Evolutionary conservation across 352 stramenopile genomes (phyloP).

Genomic region (Phytopythium oedochilum): DNA sequence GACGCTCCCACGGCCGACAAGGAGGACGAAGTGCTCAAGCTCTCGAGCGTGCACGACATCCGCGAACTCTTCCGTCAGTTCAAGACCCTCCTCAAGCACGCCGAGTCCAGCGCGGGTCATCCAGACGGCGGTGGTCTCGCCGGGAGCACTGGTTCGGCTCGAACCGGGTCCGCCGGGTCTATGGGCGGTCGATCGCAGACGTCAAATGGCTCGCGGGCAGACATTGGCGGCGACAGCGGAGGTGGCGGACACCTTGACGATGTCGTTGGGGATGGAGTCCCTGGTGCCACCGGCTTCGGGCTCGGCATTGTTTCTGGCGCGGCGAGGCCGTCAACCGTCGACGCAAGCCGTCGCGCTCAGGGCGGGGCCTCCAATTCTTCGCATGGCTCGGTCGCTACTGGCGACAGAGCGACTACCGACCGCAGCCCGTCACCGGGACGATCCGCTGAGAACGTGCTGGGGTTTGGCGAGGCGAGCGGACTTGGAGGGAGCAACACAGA

Average conservation of each 20-base stretch:
- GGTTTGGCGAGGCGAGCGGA: background rate
- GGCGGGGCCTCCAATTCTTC: background rate
- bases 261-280: conserved; percentile 59
- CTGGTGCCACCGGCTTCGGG: conserved; percentile 44
- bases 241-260: conserved; percentile 17
- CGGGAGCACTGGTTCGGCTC: conserved; percentile 18
- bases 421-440: conserved; percentile 29
- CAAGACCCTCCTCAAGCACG: conserved; percentile 77
- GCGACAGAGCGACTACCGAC: background rate
- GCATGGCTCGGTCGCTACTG: conserved; percentile 9
- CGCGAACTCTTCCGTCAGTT: conserved; percentile 91
- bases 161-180: conserved; percentile 43
- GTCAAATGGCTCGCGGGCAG: conserved; percentile 37
- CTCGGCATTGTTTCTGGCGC: conserved; percentile 47
- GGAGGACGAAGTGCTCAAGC: conserved; percentile 64
- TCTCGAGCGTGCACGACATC: conserved; percentile 89
- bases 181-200: conserved; percentile 43
- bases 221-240: conserved; percentile 18
- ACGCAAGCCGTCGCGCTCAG: conserved; percentile 37
- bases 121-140: background rate
- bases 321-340: conserved; percentile 62
- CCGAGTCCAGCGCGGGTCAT: conserved; percentile 26
- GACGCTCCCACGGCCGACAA: conserved; percentile 64
- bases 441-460: background rate
- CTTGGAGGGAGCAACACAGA: conserved; percentile 1